Base-by-base conservation (phyloP, 2,329 filamentous ascomycete genomes). In the Botryotinia narcissicola region DNA sequence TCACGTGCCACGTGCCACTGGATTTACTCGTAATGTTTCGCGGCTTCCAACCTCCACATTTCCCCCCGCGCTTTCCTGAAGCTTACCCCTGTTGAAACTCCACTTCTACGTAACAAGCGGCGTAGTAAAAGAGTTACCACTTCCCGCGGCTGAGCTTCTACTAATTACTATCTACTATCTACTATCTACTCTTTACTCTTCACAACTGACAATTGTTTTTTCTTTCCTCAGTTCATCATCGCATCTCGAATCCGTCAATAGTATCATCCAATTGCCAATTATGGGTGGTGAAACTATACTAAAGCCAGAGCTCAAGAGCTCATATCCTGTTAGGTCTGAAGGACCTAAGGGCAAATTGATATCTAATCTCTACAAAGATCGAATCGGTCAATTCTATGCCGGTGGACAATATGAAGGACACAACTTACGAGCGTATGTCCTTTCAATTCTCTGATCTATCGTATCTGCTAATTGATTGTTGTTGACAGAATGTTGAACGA, bases 371-470 rank as follows among this genome's bases (percentile, higher is more conserved):
- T 97, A 97, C 84, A 92, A 90, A 80, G 91, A 94, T 78, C 91
- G 95, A 71, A 91, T 98, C 80, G 86, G 88, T 75, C 91, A 93
- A 79, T 97, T 98, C 83, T 94, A 93, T 74, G 88, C 88, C 74
- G 85, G 85, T 66, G 94, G 94, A 68, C 93, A 97, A 83, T 97
- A 94, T 84, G 87, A 91, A 75, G 87, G 88, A 73, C 87, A 93
- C 78, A 94, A 94, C 79, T 86, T 97, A 64, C 85, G 91, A 74
- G 89, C 92, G 89, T 93, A 84, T 76, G 89, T 82, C 60, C 75
- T 76, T n/a, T 63, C 76, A 71, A 76, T 73, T 44, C 12, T 10
- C 54, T n/a, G 9, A 14, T 35, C 14, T 40, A 9, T 64, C 3
- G 7, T 14, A 37, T 40, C 46, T 68, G 42, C 74, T 78, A 67